Evolutionary conservation across 148 eudicot species (phyloP), one percentile per base, ranked within the genome.

Genomic region (Heliamphora exappendiculata): DNA sequence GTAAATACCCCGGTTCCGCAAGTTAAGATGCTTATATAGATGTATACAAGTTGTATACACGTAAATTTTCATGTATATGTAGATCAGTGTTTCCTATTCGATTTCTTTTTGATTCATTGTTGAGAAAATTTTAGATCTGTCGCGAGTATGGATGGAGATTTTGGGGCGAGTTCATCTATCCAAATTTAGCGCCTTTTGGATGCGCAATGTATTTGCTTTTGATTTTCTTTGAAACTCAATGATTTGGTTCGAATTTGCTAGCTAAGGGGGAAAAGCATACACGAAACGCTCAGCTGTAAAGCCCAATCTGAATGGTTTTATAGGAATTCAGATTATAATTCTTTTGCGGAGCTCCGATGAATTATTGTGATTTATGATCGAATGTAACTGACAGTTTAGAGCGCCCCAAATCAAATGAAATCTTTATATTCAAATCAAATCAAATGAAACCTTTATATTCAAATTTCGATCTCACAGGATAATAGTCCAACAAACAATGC

Each of bases 61-160:
- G 33, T n/a, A n/a, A 42, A 68, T 13, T 33, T 68, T 68, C 29
- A 1, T 4, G 72, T 59, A 13, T 31, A 28, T 70, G 39, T 26
- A 7, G 20, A 10, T 47, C 7, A 28, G 20, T 47, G 19, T 2
- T 50, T 2, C 3, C 19, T 16, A 37, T 55, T 55, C 49, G 10
- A 28, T 26, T 58, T 59, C 57, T 5, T 67, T 1, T 28, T 69
- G n/a, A n/a, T n/a, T 69, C 0, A 2, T 69, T 69, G 7, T 28
- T 29, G 12, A 19, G 29, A 44, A 58, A 74, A 42, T 60, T 44
- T 44, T 63, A 74, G 77, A 74, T 74, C 77, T 60, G 42, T 44
- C 41, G 20, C 4, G 54, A 24, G 19, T 28, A 3, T 51, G 9
- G 14, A 12, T 54, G 42, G 0, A 14, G 76, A 58, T 73, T 57